A percentile compares a stretch with the other conserved stretches of the same genome.
Conservation (phyloP, 129 eudicot genomes). For the Kitagawia praeruptora region DNA sequence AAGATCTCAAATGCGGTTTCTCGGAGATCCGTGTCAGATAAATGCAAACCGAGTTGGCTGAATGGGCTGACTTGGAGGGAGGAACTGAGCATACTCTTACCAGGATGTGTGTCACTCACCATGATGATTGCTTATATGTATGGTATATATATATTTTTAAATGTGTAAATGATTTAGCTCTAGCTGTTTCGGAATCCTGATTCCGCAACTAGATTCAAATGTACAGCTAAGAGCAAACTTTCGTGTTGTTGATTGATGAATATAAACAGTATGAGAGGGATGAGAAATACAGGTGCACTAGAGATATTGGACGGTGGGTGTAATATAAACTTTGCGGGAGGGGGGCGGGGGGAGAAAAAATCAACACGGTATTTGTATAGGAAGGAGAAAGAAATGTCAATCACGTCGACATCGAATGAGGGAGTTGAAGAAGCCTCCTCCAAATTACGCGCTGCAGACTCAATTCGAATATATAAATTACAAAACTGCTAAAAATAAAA, state of each 20-base stretch:
- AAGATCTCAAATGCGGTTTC: conserved; percentile 93
- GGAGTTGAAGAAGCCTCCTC: too few relatives aligned
- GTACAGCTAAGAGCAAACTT: neutral
- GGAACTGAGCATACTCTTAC: too few relatives aligned
- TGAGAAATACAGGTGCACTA: neutral
- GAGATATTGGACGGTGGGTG: neutral
- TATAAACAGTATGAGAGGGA: neutral
- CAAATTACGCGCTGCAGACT: neutral
- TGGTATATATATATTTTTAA: too few relatives aligned
- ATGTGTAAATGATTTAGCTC: too few relatives aligned
- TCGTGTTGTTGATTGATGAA: too few relatives aligned
- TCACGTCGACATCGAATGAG: neutral
- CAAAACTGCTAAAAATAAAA: too few relatives aligned
- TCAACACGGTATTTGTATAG: neutral
- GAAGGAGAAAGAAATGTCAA: neutral
- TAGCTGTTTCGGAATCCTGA: too few relatives aligned
- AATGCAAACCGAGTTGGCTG: neutral
- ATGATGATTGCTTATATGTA: neutral
- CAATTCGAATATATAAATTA: too few relatives aligned
- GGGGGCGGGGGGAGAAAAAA: neutral
- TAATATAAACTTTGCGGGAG: too few relatives aligned
- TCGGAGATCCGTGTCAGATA: conserved; percentile 52
- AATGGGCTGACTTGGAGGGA: neutral
- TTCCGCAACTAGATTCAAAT: too few relatives aligned
- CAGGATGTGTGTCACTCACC: neutral